phyloP scores from a whole-genome alignment of 192 early-diverging fungal genomes.

The Nowakowskiella sp. region DNA sequence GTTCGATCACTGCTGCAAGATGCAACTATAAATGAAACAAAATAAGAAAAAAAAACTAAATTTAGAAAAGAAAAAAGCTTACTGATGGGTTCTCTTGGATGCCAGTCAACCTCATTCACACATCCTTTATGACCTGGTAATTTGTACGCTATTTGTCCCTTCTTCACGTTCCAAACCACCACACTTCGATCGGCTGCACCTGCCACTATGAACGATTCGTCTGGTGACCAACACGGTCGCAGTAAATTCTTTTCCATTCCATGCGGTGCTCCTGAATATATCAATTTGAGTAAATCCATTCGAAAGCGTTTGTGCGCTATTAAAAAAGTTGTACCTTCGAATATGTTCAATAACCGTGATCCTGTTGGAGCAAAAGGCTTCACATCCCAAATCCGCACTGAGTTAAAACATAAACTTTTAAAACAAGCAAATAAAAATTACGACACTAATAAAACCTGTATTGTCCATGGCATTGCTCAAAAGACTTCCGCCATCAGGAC shows the following conservation, averaged over 20 bases:
- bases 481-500: conserved; percentile 76
- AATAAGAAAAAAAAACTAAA: conserved; percentile 1
- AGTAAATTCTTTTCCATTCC: conserved; percentile 93
- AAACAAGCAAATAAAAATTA: not conserved
- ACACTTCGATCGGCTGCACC: conserved; percentile 82
- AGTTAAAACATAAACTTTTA: too few species aligned
- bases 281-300: not conserved
- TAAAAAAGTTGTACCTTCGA: conserved; percentile 45
- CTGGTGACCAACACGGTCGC: conserved; percentile 78
- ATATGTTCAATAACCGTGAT: conserved; percentile 67
- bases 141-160: conserved; percentile 81
- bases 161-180: conserved; percentile 78
- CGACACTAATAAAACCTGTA: conserved; percentile 44
- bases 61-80: not conserved
- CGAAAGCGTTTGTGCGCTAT: not conserved
- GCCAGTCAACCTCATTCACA: conserved; percentile 91
- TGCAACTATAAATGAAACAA: conserved; percentile 40
- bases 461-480: conserved; percentile 91
- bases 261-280: conserved; percentile 70
- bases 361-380: conserved; percentile 67
- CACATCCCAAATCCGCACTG: conserved; percentile 88
- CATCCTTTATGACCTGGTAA: conserved; percentile 91
- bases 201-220: conserved; percentile 74
- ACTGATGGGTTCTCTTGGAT: conserved; percentile 72
- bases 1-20: conserved; percentile 84